phyloP scores from a whole-genome alignment of 139 green algal genomes.

The Chlamydomonas schloesseri region DNA sequence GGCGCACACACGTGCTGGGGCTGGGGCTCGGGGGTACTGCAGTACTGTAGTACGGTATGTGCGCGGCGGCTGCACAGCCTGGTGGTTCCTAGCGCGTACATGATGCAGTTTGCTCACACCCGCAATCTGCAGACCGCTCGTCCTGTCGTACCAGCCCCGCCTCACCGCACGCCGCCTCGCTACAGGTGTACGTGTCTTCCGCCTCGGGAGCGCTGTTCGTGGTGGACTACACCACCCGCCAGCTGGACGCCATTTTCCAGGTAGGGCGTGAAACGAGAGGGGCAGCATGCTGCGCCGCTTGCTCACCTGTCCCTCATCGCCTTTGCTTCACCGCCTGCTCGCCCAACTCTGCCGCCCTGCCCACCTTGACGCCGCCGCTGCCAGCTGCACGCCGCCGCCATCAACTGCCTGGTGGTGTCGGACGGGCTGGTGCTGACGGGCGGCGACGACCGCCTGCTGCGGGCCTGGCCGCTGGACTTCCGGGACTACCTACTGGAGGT shows the following conservation, averaged over 20 bases:
- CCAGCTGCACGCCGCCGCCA: slow-evolving; percentile 80
- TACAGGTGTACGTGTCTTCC: background rate
- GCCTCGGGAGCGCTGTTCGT: slow-evolving; percentile 69
- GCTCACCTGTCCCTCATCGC: no score
- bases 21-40: no score
- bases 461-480: slow-evolving; percentile 88
- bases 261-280: no score
- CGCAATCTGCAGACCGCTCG: background rate
- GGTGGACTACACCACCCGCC: slow-evolving; percentile 41
- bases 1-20: no score
- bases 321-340: no score
- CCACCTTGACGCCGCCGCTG: no score
- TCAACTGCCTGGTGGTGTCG: slow-evolving; percentile 73
- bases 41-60: no score
- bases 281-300: no score
- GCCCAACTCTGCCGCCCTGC: no score
- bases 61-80: no score
- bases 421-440: slow-evolving; percentile 81
- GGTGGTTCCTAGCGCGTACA: no score
- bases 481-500: slow-evolving; percentile 81
- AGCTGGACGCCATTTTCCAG: background rate
- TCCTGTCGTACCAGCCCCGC: background rate
- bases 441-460: slow-evolving; percentile 74
- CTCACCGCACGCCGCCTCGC: background rate
- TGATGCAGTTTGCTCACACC: no score